These are phyloP conservation scores for Auriculariales sp. DNA, from an alignment of 768 basidiomycete species.

Conservation along the genomic window DNA sequence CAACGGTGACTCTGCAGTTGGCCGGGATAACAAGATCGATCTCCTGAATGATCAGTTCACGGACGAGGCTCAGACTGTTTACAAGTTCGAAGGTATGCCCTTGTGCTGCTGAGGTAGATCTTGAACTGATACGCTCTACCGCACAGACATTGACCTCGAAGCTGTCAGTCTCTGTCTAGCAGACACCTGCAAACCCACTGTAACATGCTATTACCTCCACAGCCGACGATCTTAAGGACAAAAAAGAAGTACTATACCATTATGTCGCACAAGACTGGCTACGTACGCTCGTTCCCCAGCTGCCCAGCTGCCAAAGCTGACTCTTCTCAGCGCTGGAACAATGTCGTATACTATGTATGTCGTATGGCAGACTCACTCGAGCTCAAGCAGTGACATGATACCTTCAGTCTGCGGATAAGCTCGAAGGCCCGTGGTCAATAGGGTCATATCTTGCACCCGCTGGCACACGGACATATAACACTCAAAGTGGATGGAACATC, in stretches of 20 bases:
- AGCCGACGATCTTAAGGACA: not conserved
- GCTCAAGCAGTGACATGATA: not conserved
- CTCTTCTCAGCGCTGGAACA: not conserved
- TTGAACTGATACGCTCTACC: too few species aligned
- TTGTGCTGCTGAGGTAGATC: too few species aligned
- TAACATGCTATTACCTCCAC: too few species aligned
- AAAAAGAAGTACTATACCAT: not conserved
- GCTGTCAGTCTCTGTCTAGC: too few species aligned
- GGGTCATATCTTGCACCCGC: not conserved
- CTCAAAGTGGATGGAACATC: not conserved
- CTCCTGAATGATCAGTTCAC: not conserved
- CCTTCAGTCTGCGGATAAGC: not conserved
- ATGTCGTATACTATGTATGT: not conserved
- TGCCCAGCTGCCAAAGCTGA: not conserved
- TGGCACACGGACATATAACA: constrained; percentile 1
- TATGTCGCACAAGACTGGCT: constrained; percentile 2
- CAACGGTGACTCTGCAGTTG: not conserved
- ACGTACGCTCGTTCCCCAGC: not conserved
- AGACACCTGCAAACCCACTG: too few species aligned
- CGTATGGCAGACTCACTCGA: not conserved
- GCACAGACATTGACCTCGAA: not conserved
- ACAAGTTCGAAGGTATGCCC: not conserved
- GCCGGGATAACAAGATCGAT: constrained; percentile 1
- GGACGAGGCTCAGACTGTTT: not conserved
- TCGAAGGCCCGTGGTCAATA: constrained; percentile 1